phyloP scores from a whole-genome alignment of 345 rosid genomes.

The Aquilaria sinensis region DNA sequence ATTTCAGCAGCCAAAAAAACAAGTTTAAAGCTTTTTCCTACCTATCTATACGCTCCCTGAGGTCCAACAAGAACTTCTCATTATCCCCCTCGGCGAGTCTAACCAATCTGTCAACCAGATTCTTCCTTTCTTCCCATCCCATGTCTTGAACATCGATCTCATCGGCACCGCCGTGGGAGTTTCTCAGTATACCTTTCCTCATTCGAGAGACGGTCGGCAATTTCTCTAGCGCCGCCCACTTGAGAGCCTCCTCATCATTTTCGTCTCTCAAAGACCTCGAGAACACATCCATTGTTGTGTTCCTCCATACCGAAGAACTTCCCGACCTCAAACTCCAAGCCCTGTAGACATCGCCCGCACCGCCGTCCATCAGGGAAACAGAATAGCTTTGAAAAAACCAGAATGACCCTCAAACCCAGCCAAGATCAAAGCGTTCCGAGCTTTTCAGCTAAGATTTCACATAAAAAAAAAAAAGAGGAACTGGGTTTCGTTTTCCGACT shows the following conservation, averaged over 20 bases:
- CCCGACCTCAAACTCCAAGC: slow-evolving; percentile 13
- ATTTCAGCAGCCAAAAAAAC: background rate
- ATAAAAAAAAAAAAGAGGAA: too few species aligned
- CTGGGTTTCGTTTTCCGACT: too few species aligned
- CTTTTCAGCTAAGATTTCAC: too few species aligned
- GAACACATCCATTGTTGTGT: slow-evolving; percentile 15
- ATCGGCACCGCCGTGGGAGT: slow-evolving; percentile 22
- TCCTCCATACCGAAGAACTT: slow-evolving; percentile 21
- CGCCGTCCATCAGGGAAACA: too few species aligned
- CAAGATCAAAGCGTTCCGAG: too few species aligned
- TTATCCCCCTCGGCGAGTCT: slow-evolving; percentile 19
- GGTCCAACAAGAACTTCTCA: slow-evolving; percentile 30
- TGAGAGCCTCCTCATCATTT: slow-evolving; percentile 37
- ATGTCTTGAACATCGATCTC: slow-evolving; percentile 29
- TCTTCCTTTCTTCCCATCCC: slow-evolving; percentile 22
- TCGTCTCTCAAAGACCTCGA: slow-evolving; percentile 28
- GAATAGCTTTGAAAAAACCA: background rate
- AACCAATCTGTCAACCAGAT: slow-evolving; percentile 27
- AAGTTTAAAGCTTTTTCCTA: background rate
- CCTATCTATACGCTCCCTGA: slow-evolving; percentile 37
- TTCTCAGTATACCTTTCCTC: slow-evolving; percentile 22
- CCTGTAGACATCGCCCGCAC: too few species aligned
- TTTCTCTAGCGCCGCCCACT: slow-evolving; percentile 38
- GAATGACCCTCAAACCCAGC: background rate
- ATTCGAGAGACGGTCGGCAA: slow-evolving; percentile 31